Evolutionary conservation across 2,329 filamentous ascomycete species (phyloP), one percentile per base, ranked within the genome.

Genomic region (Colletotrichum noveboracense): DNA sequence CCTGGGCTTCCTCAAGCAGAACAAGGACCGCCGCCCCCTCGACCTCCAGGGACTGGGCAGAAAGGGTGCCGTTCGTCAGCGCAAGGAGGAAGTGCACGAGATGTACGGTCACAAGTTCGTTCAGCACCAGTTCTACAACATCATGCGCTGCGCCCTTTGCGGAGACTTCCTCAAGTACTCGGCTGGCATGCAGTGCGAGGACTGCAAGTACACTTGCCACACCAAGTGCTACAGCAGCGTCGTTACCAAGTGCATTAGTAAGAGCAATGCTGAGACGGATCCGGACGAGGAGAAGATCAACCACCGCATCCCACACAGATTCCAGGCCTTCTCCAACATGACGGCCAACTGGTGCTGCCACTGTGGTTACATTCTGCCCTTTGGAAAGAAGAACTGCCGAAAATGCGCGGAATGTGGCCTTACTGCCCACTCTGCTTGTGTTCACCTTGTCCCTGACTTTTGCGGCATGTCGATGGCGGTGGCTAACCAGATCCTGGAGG

Each of bases 281-380:
- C 96, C 97, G 26, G 97, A 99, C 85, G 97, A 99, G 86, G 97
- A 98, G 86, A 99, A 98, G 89, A 97, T 99, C 91, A 99, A 99
- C 84, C 97, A 99, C 84, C 95, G 97, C 78, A 99, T 99, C 83
- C 97, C 97, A 10, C 97, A 99, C 90, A 94, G 97, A 70, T 99
- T 98, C 89, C 93, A 96, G 81, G 93, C 94, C n/a, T 99, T 97
- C 84, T 96, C 96, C 78, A 99, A 99, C 82, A 95, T 99, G 86
- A 97, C 96, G 18, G 97, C 97, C 80, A 99, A 98, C 83, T 99
- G 97, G 97, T 99, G 97, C 86, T 99, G 97, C 83, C 97, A 99
- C 85, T 99, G 97, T 84, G 97, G 97, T 81, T 98, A 98, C 83
- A 94, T 99, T 79, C 87, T 99, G 66, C 96, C 97, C 0, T 94